Conservation (phyloP, 2,329 filamentous ascomycete species). For the Sporothrix sp. region DNA sequence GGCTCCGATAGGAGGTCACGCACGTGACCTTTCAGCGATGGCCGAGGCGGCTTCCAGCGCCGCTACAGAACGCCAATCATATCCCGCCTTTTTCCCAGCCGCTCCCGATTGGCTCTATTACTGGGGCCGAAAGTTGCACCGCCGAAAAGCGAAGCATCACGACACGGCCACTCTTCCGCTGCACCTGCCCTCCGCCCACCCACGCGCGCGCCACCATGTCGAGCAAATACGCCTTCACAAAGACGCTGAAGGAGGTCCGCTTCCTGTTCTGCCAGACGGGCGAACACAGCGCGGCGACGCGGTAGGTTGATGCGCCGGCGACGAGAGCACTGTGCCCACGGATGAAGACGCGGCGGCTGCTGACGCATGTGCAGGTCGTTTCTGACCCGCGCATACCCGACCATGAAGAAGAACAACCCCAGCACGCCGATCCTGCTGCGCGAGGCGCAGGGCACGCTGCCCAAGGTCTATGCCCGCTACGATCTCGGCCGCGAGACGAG, state of each 20-base stretch:
- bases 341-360: background rate
- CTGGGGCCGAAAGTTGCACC: background rate
- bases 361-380: slow-evolving; percentile 55
- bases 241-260: slow-evolving; percentile 85
- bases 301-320: slow-evolving; percentile 39
- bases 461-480: slow-evolving; percentile 86
- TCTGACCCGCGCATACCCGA: slow-evolving; percentile 82
- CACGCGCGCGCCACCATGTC: slow-evolving; percentile 54
- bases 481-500: slow-evolving; percentile 52
- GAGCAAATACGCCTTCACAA: slow-evolving; percentile 82
- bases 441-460: slow-evolving; percentile 76
- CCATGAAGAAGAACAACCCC: slow-evolving; percentile 99
- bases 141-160: slow-evolving; percentile 3
- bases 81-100: slow-evolving; percentile 9
- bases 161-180: background rate
- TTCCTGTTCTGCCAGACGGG: slow-evolving; percentile 96
- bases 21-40: background rate
- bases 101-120: slow-evolving; percentile 11
- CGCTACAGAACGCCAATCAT: slow-evolving; percentile 10
- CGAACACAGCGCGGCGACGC: slow-evolving; percentile 77
- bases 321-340: background rate
- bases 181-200: background rate
- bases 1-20: background rate
- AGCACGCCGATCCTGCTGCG: slow-evolving; percentile 87
- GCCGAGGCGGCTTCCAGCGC: background rate